Conservation (phyloP, 495 filamentous ascomycete genomes). For the Astrocystis sublimbata region DNA sequence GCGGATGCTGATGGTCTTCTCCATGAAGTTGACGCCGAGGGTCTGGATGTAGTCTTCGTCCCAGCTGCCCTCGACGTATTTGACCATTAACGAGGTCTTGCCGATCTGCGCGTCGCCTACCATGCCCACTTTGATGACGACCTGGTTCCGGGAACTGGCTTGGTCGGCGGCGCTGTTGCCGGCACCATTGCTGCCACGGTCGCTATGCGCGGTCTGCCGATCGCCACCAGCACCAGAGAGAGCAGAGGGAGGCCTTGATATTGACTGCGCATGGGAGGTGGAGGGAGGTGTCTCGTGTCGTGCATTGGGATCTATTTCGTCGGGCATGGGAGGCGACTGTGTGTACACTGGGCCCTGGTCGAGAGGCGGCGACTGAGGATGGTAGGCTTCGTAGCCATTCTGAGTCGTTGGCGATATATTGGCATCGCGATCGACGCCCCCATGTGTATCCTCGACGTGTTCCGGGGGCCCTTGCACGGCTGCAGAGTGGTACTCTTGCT, state of each 20-base stretch:
- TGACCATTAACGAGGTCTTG: conserved; percentile 98
- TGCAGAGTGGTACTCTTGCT: conserved; percentile 35
- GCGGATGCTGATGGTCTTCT: conserved; percentile 98
- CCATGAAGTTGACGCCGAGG: conserved; percentile 98
- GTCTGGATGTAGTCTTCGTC: conserved; percentile 99
- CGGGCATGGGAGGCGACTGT: conserved; percentile 33
- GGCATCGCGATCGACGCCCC: conserved; percentile 39
- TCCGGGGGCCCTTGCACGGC: conserved; percentile 26
- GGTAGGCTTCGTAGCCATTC: conserved; percentile 18
- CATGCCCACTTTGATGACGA: conserved; percentile 99
- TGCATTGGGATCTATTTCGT: conserved; percentile 41
- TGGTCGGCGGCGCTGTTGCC: too few relatives aligned
- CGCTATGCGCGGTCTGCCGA: conserved; percentile 29
- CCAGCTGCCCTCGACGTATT: conserved; percentile 98
- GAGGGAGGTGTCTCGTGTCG: conserved; percentile 44
- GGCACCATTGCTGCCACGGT: conserved; percentile 41
- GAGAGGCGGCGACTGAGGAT: conserved; percentile 29
- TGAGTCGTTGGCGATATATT: conserved; percentile 29
- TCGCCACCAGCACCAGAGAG: conserved; percentile 45
- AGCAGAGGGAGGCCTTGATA: conserved; percentile 53
- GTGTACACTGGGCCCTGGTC: conserved; percentile 41
- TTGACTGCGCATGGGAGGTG: conserved; percentile 35
- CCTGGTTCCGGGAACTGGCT: conserved; percentile 70
- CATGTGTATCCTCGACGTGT: conserved; percentile 42
- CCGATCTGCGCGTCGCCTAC: conserved; percentile 98